Conservation (phyloP, 1,284 basidiomycete species). For the Chiua sp. region DNA sequence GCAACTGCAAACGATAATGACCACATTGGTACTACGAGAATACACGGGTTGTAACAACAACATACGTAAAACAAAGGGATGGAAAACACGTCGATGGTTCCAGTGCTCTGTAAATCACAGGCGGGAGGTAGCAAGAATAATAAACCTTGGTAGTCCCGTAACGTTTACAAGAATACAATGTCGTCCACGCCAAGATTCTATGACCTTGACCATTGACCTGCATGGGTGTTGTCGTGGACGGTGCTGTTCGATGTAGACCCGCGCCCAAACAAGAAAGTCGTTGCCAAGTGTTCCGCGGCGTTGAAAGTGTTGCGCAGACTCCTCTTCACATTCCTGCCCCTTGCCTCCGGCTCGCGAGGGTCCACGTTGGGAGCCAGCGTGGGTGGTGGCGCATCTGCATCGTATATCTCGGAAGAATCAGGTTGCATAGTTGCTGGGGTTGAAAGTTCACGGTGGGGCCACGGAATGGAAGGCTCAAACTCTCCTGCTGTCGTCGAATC, state of each 20-base stretch:
- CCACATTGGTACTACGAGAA: slow-evolving; percentile 27
- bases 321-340: slow-evolving; percentile 65
- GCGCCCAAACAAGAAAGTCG: slow-evolving; percentile 64
- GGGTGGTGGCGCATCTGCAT: slow-evolving; percentile 48
- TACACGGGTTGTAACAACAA: slow-evolving; percentile 36
- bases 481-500: slow-evolving; percentile 16
- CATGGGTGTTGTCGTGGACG: slow-evolving; percentile 28
- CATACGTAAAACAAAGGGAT: slow-evolving; percentile 10
- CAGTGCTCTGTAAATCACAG: slow-evolving; percentile 10
- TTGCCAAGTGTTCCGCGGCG: slow-evolving; percentile 71
- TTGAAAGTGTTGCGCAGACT: slow-evolving; percentile 68
- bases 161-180: slow-evolving; percentile 15
- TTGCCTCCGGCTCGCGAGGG: slow-evolving; percentile 41
- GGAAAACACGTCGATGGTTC: slow-evolving; percentile 14
- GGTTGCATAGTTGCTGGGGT: slow-evolving; percentile 30
- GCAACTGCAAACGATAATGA: no score
- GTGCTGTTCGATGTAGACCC: slow-evolving; percentile 30
- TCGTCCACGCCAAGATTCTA: slow-evolving; percentile 16
- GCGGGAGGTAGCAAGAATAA: slow-evolving; percentile 10
- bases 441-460: slow-evolving; percentile 32
- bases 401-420: slow-evolving; percentile 42
- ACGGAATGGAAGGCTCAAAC: slow-evolving; percentile 27
- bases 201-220: slow-evolving; percentile 30
- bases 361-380: slow-evolving; percentile 40
- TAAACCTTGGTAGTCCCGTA: slow-evolving; percentile 2